These are phyloP conservation scores for Phytophthora agathidicida DNA, from an alignment of 352 stramenopile species.

Conservation along the genomic window DNA sequence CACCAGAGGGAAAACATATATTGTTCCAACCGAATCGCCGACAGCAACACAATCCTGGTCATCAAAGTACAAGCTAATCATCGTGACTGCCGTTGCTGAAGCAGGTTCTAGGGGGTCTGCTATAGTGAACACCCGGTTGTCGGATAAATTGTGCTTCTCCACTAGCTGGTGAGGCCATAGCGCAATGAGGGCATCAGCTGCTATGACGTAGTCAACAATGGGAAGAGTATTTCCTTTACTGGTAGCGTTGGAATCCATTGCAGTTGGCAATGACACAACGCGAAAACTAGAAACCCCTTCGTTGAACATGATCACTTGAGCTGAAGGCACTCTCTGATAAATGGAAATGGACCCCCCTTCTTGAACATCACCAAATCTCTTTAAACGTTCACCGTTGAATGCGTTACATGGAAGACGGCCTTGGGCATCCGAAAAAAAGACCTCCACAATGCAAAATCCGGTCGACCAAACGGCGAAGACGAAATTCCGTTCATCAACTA, in stretches of 20 bases:
- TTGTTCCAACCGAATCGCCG: slow-evolving; percentile 24
- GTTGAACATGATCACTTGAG: slow-evolving; percentile 37
- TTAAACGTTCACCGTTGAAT: slow-evolving; percentile 31
- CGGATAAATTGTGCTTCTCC: slow-evolving; percentile 31
- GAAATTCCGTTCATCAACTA: slow-evolving; percentile 26
- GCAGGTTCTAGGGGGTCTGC: slow-evolving; percentile 13
- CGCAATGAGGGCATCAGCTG: slow-evolving; percentile 28
- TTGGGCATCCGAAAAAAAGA: slow-evolving; percentile 31
- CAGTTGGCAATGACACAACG: slow-evolving; percentile 18
- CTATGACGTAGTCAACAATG: slow-evolving; percentile 32
- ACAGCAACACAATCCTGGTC: slow-evolving; percentile 12
- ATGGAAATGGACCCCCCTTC: slow-evolving; percentile 24
- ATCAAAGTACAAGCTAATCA: slow-evolving; percentile 21
- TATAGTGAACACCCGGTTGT: slow-evolving; percentile 39
- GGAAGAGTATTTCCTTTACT: slow-evolving; percentile 5
- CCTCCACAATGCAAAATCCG: slow-evolving; percentile 45
- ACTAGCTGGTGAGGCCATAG: slow-evolving; percentile 43
- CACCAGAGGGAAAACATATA: slow-evolving; percentile 18
- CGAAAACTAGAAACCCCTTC: slow-evolving; percentile 18
- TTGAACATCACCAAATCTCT: slow-evolving; percentile 6
- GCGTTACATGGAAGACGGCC: slow-evolving; percentile 27
- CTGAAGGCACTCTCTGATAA: slow-evolving; percentile 33
- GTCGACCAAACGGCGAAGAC: slow-evolving; percentile 45
- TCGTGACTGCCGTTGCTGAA: slow-evolving; percentile 15
- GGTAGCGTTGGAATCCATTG: neutral